phyloP scores from a whole-genome alignment of 129 eudicot species.

The Saussurea involucrata region DNA sequence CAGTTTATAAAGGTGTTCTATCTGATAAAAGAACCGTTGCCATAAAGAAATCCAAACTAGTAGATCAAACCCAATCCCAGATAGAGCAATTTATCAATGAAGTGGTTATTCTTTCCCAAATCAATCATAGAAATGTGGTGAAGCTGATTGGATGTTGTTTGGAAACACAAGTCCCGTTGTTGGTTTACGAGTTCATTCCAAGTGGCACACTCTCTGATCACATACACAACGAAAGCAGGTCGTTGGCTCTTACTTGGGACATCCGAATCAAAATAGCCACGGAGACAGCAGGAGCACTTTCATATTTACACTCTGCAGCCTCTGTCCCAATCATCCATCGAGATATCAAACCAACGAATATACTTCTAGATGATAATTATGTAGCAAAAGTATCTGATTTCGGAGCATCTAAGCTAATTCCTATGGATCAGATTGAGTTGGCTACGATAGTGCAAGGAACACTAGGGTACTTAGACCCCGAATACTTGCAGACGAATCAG shows the following conservation, averaged over 20 bases:
- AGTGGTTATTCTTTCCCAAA: constrained; percentile 37
- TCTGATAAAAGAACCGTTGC: constrained; percentile 37
- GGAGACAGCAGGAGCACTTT: constrained; percentile 39
- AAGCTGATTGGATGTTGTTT: constrained; percentile 38
- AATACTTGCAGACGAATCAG: constrained; percentile 43
- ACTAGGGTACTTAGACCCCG: constrained; percentile 47
- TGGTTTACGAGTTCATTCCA: constrained; percentile 34
- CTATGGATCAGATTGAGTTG: constrained; percentile 29
- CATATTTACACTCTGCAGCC: constrained; percentile 48
- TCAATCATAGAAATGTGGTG: constrained; percentile 39
- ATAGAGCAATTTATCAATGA: constrained; percentile 53
- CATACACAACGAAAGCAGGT: constrained; percentile 16
- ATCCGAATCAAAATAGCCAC: constrained; percentile 29
- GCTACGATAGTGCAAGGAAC: constrained; percentile 52
- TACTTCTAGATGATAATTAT: constrained; percentile 39
- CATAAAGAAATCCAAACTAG: constrained; percentile 35
- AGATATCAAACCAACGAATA: constrained; percentile 43
- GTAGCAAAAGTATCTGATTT: constrained; percentile 59
- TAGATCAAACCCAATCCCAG: constrained; percentile 17
- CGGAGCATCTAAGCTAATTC: constrained; percentile 47
- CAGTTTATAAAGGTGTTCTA: constrained; percentile 45
- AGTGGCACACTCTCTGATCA: constrained; percentile 49
- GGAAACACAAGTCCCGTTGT: constrained; percentile 27
- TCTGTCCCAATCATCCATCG: constrained; percentile 46
- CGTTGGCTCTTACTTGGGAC: constrained; percentile 18